A percentile compares a stretch with the other conserved stretches of the same genome.
Conservation (phyloP, 257 asterid genomes). For the Przewalskia tangutica region DNA sequence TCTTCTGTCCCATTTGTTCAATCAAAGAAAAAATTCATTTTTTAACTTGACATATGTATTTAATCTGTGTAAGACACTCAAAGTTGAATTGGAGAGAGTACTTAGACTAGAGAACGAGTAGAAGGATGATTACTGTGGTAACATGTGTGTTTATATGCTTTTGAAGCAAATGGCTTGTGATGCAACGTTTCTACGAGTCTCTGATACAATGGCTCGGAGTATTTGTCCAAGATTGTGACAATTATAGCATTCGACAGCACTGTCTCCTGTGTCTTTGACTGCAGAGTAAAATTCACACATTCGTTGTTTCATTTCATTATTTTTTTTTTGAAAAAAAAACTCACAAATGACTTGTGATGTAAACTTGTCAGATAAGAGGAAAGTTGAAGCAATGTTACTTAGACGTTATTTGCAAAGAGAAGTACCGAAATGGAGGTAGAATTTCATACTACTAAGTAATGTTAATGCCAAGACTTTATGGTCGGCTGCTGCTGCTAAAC, state of each 20-base stretch:
- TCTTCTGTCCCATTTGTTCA: too few relatives aligned
- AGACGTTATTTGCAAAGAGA: slow-evolving; percentile 80
- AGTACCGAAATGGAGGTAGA: slow-evolving; percentile 77
- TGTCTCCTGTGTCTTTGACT: slow-evolving; percentile 78
- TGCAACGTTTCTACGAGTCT: slow-evolving; percentile 50
- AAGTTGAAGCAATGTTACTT: slow-evolving; percentile 40
- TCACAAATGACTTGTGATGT: background rate
- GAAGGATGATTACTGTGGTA: background rate
- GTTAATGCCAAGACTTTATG: background rate
- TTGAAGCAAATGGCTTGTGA: slow-evolving; percentile 91
- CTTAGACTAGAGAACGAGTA: background rate
- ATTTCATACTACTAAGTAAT: slow-evolving; percentile 3
- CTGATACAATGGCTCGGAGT: slow-evolving; percentile 91
- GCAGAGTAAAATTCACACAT: slow-evolving; percentile 29
- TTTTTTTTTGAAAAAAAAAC: background rate
- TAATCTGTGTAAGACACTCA: background rate
- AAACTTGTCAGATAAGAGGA: slow-evolving; percentile 50
- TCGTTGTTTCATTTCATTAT: background rate
- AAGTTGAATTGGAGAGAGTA: background rate
- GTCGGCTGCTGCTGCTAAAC: too few relatives aligned
- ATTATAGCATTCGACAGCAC: slow-evolving; percentile 54
- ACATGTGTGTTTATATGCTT: slow-evolving; percentile 2
- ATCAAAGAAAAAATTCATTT: too few relatives aligned
- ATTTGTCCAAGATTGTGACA: slow-evolving; percentile 66
- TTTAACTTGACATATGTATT: background rate